Percentiles rank a stretch among this genome's conserved stretches.
These are phyloP conservation scores for Dichomitus squalens DNA, from an alignment of 1,284 basidiomycete genomes.

Conservation along the genomic window DNA sequence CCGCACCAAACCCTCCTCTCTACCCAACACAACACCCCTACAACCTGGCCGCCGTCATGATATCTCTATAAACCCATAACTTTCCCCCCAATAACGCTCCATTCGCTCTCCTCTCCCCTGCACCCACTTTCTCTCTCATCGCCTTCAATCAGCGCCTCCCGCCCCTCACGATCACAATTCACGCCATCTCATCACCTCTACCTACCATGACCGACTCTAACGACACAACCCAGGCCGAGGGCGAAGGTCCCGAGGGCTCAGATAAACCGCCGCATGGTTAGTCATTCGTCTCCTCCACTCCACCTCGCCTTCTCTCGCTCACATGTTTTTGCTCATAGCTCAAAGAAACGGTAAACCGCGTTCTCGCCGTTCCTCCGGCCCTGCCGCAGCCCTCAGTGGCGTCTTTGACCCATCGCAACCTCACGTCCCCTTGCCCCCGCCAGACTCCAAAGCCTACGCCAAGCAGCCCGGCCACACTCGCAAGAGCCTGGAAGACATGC, in stretches of 20 bases:
- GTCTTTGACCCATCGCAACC: slow-evolving; percentile 14
- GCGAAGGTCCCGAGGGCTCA: slow-evolving; percentile 57
- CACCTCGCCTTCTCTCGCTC: slow-evolving; percentile 7
- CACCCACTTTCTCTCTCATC: slow-evolving; percentile 20
- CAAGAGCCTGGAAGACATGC: slow-evolving; percentile 41
- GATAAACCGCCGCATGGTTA: slow-evolving; percentile 55
- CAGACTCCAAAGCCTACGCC: slow-evolving; percentile 50
- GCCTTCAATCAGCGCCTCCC: slow-evolving; percentile 15
- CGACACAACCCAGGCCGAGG: slow-evolving; percentile 54
- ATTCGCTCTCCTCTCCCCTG: slow-evolving; percentile 16
- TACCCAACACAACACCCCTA: slow-evolving; percentile 14
- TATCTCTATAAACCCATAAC: slow-evolving; percentile 36
- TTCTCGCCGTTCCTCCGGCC: slow-evolving; percentile 19
- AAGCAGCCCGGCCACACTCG: slow-evolving; percentile 61
- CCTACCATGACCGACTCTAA: slow-evolving; percentile 26
- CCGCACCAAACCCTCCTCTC: slow-evolving; percentile 21
- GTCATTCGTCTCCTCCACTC: slow-evolving; percentile 25
- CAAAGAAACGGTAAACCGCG: slow-evolving; percentile 18
- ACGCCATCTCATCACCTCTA: slow-evolving; percentile 18
- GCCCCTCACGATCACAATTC: slow-evolving; percentile 14
- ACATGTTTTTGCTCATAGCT: slow-evolving; percentile 2
- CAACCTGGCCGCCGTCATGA: slow-evolving; percentile 36
- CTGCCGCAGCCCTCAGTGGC: slow-evolving; percentile 19
- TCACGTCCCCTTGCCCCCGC: slow-evolving; percentile 56
- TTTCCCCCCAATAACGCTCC: slow-evolving; percentile 20